Evolutionary conservation across 306 rosid species (phyloP).

Genomic region (Phaseolus lunatus): DNA sequence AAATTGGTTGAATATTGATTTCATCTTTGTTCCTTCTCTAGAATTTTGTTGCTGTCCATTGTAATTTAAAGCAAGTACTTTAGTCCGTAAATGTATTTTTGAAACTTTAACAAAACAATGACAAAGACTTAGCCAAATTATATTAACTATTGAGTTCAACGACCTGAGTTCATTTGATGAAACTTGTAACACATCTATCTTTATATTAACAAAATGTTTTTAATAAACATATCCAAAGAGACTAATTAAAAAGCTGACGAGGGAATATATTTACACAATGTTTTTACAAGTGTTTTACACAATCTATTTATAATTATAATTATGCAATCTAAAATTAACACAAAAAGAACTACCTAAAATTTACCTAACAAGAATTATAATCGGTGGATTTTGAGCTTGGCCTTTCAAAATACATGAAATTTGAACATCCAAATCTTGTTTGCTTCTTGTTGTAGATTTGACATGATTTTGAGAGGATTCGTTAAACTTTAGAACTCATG

Average conservation of each 20-base stretch:
- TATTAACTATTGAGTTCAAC: neutral
- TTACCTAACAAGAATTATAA: too few relatives aligned
- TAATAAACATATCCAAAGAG: neutral
- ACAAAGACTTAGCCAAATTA: conserved; percentile 3
- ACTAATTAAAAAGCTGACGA: neutral
- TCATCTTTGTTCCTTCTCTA: neutral
- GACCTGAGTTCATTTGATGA: neutral
- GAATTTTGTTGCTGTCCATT: conserved; percentile 7
- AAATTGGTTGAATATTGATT: neutral
- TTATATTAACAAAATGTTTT: conserved; percentile 14
- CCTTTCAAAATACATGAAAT: neutral
- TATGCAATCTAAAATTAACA: too few relatives aligned
- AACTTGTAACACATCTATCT: neutral
- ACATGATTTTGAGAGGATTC: neutral
- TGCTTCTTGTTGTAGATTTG: neutral
- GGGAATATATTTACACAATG: too few relatives aligned
- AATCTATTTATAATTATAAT: too few relatives aligned
- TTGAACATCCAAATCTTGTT: neutral
- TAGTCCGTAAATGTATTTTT: neutral
- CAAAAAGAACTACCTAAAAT: too few relatives aligned
- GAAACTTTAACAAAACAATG: neutral
- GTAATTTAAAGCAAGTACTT: conserved; percentile 14
- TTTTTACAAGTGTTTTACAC: too few relatives aligned
- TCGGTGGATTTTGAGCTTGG: too few relatives aligned
- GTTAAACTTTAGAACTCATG: neutral